These are phyloP conservation scores for Colletotrichum cereale DNA, from an alignment of 2,329 filamentous ascomycete genomes.

Conservation along the genomic window DNA sequence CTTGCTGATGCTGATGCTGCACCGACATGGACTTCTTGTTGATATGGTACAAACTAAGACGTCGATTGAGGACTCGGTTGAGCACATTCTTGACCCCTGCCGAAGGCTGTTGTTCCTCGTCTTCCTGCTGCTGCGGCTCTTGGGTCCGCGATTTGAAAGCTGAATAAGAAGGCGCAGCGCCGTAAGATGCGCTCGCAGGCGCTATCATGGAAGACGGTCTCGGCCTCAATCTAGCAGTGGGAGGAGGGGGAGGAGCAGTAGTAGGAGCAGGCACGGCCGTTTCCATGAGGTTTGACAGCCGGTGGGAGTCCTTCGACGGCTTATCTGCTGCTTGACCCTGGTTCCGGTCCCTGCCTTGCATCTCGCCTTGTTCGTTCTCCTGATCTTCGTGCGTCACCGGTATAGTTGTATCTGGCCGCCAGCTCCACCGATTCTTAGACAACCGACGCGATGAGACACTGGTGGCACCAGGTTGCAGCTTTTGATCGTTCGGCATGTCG, in stretches of 20 bases:
- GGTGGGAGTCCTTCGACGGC: background rate
- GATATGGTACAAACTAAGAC: slow-evolving; percentile 6
- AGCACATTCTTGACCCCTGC: slow-evolving; percentile 29
- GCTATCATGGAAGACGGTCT: slow-evolving; percentile 32
- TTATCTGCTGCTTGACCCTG: slow-evolving; percentile 18
- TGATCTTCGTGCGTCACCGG: slow-evolving; percentile 19
- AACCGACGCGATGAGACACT: slow-evolving; percentile 30
- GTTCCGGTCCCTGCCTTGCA: background rate
- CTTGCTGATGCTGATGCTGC: slow-evolving; percentile 20
- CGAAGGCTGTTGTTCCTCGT: background rate
- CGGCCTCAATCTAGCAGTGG: slow-evolving; percentile 10
- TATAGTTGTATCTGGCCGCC: slow-evolving; percentile 30
- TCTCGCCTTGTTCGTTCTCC: slow-evolving; percentile 13
- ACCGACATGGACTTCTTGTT: background rate
- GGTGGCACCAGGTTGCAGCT: slow-evolving; percentile 22
- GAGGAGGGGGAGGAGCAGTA: too few species aligned
- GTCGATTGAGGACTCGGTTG: slow-evolving; percentile 27
- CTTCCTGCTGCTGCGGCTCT: background rate
- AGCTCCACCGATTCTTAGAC: slow-evolving; percentile 36
- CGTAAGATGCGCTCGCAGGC: slow-evolving; percentile 22
- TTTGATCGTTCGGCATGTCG: slow-evolving; percentile 11
- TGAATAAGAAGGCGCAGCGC: slow-evolving; percentile 17
- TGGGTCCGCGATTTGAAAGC: background rate
- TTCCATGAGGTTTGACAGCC: slow-evolving; percentile 20
- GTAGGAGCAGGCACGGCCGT: background rate